These are phyloP conservation scores for Trametes gibbosa DNA, from an alignment of 768 basidiomycete species.

Conservation along the genomic window DNA sequence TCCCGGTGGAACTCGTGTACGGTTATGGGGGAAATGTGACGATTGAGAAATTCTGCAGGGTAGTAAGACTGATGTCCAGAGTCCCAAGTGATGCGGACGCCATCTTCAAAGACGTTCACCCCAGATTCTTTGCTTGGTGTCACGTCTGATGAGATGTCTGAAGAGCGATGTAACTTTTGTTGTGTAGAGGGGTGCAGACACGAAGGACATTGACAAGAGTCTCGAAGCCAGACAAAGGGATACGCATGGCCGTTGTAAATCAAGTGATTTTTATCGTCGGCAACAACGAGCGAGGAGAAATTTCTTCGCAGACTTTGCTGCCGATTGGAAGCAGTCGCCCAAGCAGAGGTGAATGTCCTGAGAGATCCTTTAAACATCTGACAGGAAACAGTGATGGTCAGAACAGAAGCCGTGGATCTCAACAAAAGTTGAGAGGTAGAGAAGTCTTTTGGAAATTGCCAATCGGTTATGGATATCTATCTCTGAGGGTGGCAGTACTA, in stretches of 20 bases:
- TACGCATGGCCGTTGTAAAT: conserved; percentile 20
- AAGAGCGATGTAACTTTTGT: conserved; percentile 61
- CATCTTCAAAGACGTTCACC: conserved; percentile 41
- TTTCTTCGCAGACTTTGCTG: too few relatives aligned
- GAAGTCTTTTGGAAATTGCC: too few relatives aligned
- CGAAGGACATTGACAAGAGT: conserved; percentile 70
- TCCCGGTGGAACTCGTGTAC: conserved; percentile 48
- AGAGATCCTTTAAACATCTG: background rate
- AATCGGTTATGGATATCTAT: too few relatives aligned
- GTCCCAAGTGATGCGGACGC: conserved; percentile 52
- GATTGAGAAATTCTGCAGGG: conserved; percentile 43
- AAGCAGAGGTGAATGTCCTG: background rate
- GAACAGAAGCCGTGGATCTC: too few relatives aligned
- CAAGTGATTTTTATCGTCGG: background rate
- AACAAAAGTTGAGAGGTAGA: too few relatives aligned
- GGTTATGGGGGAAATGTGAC: conserved; percentile 40
- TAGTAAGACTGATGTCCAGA: conserved; percentile 63
- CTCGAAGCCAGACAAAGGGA: conserved; percentile 78
- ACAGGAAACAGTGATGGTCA: too few relatives aligned
- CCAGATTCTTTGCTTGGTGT: conserved; percentile 28
- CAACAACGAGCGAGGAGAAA: background rate
- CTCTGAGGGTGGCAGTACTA: too few relatives aligned
- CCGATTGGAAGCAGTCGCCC: too few relatives aligned
- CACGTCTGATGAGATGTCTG: conserved; percentile 37
- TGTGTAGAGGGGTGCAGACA: conserved; percentile 77